Evolutionary conservation across 306 rosid species (phyloP).

Genomic region (Rosa rugosa): DNA sequence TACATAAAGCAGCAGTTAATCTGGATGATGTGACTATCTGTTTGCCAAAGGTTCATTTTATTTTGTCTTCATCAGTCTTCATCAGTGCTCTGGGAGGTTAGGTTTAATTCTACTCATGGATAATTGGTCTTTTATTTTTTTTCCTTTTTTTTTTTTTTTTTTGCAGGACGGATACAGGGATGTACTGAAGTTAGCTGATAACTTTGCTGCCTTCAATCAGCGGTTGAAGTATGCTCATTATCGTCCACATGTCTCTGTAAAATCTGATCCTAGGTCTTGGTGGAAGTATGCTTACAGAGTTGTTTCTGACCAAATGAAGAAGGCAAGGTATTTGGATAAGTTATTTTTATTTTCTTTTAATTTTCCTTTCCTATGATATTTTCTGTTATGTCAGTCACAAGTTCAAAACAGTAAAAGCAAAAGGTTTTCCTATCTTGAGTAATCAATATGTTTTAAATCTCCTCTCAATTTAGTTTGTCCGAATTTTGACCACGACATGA

Average conservation of each 20-base stretch:
- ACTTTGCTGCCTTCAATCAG: constrained; percentile 89
- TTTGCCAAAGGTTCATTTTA: constrained; percentile 70
- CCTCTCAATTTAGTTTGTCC: neutral
- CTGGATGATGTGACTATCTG: constrained; percentile 94
- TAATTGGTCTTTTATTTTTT: constrained; percentile 10
- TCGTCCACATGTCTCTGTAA: constrained; percentile 75
- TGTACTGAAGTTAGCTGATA: constrained; percentile 77
- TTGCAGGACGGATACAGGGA: constrained; percentile 89
- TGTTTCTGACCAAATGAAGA: constrained; percentile 86
- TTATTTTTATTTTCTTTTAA: neutral
- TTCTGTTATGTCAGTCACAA: neutral
- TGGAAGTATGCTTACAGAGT: constrained; percentile 89
- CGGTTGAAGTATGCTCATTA: constrained; percentile 91
- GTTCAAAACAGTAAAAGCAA: neutral
- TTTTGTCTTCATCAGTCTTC: constrained; percentile 11
- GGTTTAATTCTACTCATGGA: constrained; percentile 15
- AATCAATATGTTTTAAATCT: neutral
- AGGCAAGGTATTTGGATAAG: constrained; percentile 65
- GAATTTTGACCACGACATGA: neutral
- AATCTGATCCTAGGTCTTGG: constrained; percentile 78
- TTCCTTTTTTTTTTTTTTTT: neutral
- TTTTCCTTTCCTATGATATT: neutral
- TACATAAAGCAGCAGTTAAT: constrained; percentile 83
- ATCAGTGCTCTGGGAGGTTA: constrained; percentile 13
- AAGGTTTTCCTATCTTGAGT: neutral